Base-by-base conservation (phyloP, 1,284 basidiomycete genomes). In the Baeospora myosura region DNA sequence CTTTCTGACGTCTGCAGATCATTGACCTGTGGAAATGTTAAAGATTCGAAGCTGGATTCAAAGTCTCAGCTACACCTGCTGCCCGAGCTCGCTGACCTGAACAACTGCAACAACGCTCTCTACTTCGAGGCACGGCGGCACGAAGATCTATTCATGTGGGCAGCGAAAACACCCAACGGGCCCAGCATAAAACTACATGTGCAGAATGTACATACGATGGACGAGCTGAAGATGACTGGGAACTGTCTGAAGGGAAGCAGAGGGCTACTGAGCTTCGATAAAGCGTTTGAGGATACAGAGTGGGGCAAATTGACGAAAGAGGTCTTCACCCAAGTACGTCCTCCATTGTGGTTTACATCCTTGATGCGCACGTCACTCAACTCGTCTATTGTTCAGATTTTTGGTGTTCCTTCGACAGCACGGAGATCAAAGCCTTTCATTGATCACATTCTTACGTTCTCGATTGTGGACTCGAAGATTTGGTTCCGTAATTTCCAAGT, bases 401-500 rank as follows among this genome's bases (percentile, higher is more conserved):
- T 99, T 58, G 88, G 88, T 32, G 92, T 98, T 2, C 96, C 96
- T 20, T 78, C 87, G 25, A 81, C 81, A 8, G 88, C 96, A 24
- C 75, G 96, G 49, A 84, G 81, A 56, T 78, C 91, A 10, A 99
- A 99, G 63, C 96, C 96, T 1, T 99, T 99, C 66, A 81, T 99
- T 54, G 96, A 99, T 66, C 96, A 98, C 59, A 82, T 98, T 56
- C 76, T 98, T 49, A 90, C 91, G 33, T 98, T 99, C 64, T 96
- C 93, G 16, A 76, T 98, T 40, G 74, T 96, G 31, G 96, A 99
- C 70, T 78, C 79, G 60, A 98, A 97, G 62, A 91, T 98, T 51
- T 99, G 96, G 96, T 98, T 98, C 75, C 81, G 96, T 51, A 98
- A 98, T 66, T 98, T 88, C 70, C 95, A 98, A 75, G 88, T 88